Conservation (phyloP, 2,329 filamentous ascomycete genomes). For the Dothidotthia symphoricarpi region DNA sequence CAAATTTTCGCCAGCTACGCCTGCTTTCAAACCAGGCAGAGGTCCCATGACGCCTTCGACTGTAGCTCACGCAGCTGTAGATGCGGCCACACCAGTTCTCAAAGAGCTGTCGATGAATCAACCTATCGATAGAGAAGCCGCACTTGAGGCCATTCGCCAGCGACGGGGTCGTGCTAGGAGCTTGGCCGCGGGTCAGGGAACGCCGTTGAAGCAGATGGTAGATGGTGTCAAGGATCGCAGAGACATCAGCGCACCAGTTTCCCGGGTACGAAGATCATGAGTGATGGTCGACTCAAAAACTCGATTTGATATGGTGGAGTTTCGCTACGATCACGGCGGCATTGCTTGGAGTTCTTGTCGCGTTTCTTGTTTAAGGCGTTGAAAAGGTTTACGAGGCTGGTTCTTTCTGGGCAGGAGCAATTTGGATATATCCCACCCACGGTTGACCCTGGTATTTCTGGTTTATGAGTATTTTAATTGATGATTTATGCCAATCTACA, state of each 20-base stretch:
- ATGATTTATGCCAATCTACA: no score
- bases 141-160: conserved; percentile 71
- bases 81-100: conserved; percentile 30
- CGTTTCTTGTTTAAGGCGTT: conserved; percentile 11
- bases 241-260: conserved; percentile 49
- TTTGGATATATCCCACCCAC: neutral
- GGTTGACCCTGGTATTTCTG: no score
- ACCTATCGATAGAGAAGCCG: conserved; percentile 62
- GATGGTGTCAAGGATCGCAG: conserved; percentile 49
- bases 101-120: conserved; percentile 37
- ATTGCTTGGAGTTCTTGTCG: conserved; percentile 35
- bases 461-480: no score
- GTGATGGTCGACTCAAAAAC: conserved; percentile 3
- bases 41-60: conserved; percentile 37
- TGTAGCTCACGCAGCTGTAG: conserved; percentile 34
- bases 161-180: conserved; percentile 69
- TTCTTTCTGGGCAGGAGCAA: no score
- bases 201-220: conserved; percentile 60
- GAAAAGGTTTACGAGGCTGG: neutral
- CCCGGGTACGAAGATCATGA: conserved; percentile 26
- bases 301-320: neutral
- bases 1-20: conserved; percentile 45
- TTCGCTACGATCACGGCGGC: conserved; percentile 16
- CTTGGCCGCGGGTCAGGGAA: conserved; percentile 62
- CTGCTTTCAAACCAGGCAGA: conserved; percentile 30